Evolutionary conservation across 257 asterid genomes (phyloP).

Genomic region (Nemophila menziesii): DNA sequence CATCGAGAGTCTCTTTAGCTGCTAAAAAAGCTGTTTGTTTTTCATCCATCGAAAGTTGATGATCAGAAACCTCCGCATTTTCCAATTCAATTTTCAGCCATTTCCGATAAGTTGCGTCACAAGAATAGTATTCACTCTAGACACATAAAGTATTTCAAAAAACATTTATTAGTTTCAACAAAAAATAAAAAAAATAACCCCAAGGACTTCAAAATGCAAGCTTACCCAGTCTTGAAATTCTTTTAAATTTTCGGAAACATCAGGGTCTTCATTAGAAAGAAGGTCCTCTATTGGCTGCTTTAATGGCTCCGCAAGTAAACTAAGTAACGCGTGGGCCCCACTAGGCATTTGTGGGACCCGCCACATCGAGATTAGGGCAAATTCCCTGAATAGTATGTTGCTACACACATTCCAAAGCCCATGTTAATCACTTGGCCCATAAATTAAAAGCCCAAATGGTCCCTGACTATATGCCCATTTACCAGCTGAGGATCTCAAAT

Average conservation of each 20-base stretch:
- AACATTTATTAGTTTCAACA: neutral
- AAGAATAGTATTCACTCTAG: constrained; percentile 90
- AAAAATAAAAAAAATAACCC: constrained; percentile 9
- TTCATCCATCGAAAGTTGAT: constrained; percentile 74
- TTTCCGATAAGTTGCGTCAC: constrained; percentile 87
- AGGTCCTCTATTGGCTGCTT: constrained; percentile 53
- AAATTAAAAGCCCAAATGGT: no score
- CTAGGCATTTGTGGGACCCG: constrained; percentile 86
- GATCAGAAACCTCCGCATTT: constrained; percentile 52
- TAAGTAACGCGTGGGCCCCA: constrained; percentile 88
- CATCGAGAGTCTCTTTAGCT: constrained; percentile 57
- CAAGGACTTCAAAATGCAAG: constrained; percentile 14
- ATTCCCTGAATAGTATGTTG: constrained; percentile 91
- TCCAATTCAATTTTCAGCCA: constrained; percentile 73
- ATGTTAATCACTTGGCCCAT: no score
- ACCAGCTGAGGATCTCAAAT: no score
- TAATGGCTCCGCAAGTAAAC: constrained; percentile 86
- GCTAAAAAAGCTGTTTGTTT: constrained; percentile 53
- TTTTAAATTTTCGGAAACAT: constrained; percentile 57
- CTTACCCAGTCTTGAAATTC: constrained; percentile 97
- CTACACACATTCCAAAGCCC: constrained; percentile 44
- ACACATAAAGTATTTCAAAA: constrained; percentile 12
- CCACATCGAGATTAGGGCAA: constrained; percentile 96
- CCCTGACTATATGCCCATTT: no score
- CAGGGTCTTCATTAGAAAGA: constrained; percentile 42